Percentiles rank a stretch among this genome's conserved stretches.
phyloP scores from a whole-genome alignment of 768 basidiomycete species.

The Coprinellus aureogranulatus region DNA sequence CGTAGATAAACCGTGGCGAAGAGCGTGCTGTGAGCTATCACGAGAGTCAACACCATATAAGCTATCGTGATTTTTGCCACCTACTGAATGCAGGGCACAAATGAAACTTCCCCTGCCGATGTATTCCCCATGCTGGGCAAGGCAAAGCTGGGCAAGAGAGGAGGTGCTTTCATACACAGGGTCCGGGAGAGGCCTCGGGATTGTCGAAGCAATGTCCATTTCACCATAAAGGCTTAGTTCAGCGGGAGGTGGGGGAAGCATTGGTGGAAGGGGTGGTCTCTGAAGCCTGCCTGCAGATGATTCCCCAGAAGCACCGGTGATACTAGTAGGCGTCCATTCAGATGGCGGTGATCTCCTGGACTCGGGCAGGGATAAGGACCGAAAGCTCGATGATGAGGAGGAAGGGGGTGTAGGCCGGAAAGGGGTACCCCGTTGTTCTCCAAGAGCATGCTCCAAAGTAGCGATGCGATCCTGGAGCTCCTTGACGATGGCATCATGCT shows the following conservation, averaged over 20 bases:
- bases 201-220: background rate
- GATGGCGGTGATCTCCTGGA: background rate
- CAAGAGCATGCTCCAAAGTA: conserved; percentile 23
- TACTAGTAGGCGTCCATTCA: background rate
- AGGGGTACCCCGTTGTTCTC: conserved; percentile 10
- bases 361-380: background rate
- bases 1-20: conserved; percentile 34
- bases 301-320: background rate
- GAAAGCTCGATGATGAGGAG: conserved; percentile 1
- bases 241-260: background rate
- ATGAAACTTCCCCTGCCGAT: conserved; percentile 47
- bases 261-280: background rate
- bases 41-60: background rate
- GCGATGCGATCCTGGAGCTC: conserved; percentile 28
- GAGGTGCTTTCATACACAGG: conserved; percentile 38
- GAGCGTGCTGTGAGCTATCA: too few species aligned
- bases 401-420: background rate
- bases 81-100: conserved; percentile 46
- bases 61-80: conserved; percentile 3
- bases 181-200: conserved; percentile 22
- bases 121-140: conserved; percentile 49
- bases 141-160: conserved; percentile 38
- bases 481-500: conserved; percentile 19
- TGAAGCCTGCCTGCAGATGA: background rate
- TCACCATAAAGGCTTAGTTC: background rate